phyloP scores from a whole-genome alignment of 2,329 filamentous ascomycete genomes.

The Orbilia oligospora region DNA sequence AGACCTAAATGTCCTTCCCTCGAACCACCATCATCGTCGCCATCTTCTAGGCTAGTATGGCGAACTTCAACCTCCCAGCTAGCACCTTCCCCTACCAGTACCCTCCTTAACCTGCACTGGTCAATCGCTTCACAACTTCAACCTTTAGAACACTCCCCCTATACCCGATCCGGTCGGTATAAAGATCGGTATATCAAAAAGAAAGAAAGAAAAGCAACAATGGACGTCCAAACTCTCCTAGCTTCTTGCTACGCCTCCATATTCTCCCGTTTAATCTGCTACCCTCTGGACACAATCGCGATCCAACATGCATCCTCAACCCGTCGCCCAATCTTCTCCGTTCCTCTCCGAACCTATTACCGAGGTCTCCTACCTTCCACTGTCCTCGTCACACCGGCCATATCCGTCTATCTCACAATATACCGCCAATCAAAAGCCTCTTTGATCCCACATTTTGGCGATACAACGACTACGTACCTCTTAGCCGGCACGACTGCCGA shows the following conservation, averaged over 20 bases:
- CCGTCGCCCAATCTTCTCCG: slow-evolving; percentile 52
- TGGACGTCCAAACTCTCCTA: slow-evolving; percentile 58
- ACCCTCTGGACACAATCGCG: slow-evolving; percentile 60
- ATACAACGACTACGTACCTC: slow-evolving; percentile 53
- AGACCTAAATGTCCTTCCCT: slow-evolving; percentile 3
- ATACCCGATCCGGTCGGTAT: not conserved
- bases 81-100: slow-evolving; percentile 22
- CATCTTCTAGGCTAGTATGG: slow-evolving; percentile 27
- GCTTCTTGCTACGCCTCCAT: slow-evolving; percentile 52
- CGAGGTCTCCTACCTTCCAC: slow-evolving; percentile 55
- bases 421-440: slow-evolving; percentile 56
- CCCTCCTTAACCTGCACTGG: slow-evolving; percentile 35
- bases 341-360: slow-evolving; percentile 53
- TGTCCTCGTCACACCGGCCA: slow-evolving; percentile 46
- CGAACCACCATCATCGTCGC: slow-evolving; percentile 9
- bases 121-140: not conserved
- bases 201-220: not conserved
- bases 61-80: slow-evolving; percentile 15
- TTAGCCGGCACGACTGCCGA: slow-evolving; percentile 49
- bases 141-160: not conserved
- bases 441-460: slow-evolving; percentile 51
- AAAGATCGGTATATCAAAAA: not conserved
- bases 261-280: slow-evolving; percentile 52
- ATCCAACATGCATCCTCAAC: slow-evolving; percentile 60
- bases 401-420: slow-evolving; percentile 53